These are phyloP conservation scores for Diatrype stigma DNA, from an alignment of 2,329 filamentous ascomycete genomes.

Conservation along the genomic window DNA sequence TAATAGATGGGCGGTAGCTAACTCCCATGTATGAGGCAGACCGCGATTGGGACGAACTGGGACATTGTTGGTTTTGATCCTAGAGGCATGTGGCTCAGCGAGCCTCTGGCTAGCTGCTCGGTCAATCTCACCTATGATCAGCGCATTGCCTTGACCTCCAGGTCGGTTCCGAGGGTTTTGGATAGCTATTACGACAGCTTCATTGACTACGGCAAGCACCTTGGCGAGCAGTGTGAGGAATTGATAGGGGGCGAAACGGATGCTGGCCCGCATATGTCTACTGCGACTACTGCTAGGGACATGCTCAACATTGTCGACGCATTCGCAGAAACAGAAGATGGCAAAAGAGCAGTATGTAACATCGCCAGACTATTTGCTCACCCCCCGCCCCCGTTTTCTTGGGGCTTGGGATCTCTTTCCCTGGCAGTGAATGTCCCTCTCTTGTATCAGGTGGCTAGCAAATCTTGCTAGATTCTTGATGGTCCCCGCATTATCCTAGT, in stretches of 20 bases:
- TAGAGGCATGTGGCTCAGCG: slow-evolving; percentile 2
- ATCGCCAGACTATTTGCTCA: no score
- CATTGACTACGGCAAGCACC: slow-evolving; percentile 1
- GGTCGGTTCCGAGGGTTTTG: not conserved
- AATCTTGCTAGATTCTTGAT: no score
- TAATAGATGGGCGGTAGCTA: not conserved
- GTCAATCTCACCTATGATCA: not conserved
- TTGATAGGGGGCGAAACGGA: not conserved
- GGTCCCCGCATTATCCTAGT: no score
- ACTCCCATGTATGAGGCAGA: not conserved
- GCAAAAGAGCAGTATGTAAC: slow-evolving; percentile 1
- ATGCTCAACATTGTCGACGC: slow-evolving; percentile 19
- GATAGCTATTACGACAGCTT: slow-evolving; percentile 2
- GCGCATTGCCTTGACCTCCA: not conserved
- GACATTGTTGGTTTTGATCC: slow-evolving; percentile 6
- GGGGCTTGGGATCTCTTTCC: no score
- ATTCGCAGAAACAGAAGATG: slow-evolving; percentile 4
- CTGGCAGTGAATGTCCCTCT: no score
- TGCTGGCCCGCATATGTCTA: slow-evolving; percentile 13
- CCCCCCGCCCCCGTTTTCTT: no score
- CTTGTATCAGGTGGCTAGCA: no score
- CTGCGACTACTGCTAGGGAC: slow-evolving; percentile 16
- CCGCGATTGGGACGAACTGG: slow-evolving; percentile 2
- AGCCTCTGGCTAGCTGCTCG: slow-evolving; percentile 6
- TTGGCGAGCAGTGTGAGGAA: slow-evolving; percentile 1